phyloP scores from a whole-genome alignment of 208 protist species.

The Trypanosoma mega region DNA sequence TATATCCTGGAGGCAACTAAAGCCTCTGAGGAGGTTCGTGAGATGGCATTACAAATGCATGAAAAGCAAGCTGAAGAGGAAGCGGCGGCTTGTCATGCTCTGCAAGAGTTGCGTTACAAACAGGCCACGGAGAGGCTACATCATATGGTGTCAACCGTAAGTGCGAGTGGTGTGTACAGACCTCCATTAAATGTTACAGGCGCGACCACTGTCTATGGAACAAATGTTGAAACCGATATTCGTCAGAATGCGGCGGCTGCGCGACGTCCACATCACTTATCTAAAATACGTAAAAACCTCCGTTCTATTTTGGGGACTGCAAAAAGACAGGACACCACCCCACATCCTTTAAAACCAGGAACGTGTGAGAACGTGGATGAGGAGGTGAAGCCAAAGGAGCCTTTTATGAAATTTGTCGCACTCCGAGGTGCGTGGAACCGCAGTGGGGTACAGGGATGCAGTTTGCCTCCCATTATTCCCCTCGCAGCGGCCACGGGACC shows the following conservation, averaged over 20 bases:
- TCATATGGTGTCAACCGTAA: constrained; percentile 53
- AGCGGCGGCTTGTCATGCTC: constrained; percentile 4
- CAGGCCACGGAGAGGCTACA: constrained; percentile 44
- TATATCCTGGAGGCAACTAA: constrained; percentile 50
- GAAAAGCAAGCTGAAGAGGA: constrained; percentile 23
- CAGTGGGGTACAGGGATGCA: constrained; percentile 8
- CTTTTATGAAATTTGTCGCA: background rate
- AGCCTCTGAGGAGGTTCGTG: constrained; percentile 28
- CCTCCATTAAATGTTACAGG: constrained; percentile 7
- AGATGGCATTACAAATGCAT: constrained; percentile 26
- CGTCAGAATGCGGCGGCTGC: constrained; percentile 24
- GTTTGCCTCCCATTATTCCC: constrained; percentile 8
- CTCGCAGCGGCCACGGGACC: background rate
- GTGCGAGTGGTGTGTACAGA: constrained; percentile 47
- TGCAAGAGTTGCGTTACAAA: constrained; percentile 25
- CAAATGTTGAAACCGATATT: constrained; percentile 59
- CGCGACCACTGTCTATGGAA: constrained; percentile 26
- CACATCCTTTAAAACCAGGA: background rate
- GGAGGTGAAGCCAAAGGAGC: background rate
- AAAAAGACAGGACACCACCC: background rate
- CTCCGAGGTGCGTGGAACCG: constrained; percentile 22
- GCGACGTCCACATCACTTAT: constrained; percentile 19
- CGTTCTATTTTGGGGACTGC: background rate
- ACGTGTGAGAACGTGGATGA: background rate
- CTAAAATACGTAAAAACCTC: constrained; percentile 17